phyloP scores from a whole-genome alignment of 441 rosid species.

The Daphne laureola region DNA sequence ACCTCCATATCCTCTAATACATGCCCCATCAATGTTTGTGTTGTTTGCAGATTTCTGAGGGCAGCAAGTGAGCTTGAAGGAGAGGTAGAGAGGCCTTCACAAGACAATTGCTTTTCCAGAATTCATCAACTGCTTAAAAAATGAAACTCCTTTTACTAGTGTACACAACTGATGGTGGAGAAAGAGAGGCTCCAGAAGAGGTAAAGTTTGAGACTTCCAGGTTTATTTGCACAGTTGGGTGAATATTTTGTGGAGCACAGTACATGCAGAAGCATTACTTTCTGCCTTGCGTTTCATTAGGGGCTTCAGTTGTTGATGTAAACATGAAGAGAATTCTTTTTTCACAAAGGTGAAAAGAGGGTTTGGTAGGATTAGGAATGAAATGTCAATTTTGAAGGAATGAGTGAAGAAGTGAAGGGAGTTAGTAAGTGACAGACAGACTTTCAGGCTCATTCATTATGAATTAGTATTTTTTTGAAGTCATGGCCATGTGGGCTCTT shows the following conservation, averaged over 20 bases:
- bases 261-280: not conserved
- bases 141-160: slow-evolving; percentile 12
- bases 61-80: slow-evolving; percentile 14
- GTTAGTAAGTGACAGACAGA: not conserved
- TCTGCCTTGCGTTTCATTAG: not conserved
- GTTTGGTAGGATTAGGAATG: slow-evolving; percentile 9
- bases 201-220: slow-evolving; percentile 11
- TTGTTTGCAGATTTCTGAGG: slow-evolving; percentile 41
- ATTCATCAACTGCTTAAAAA: slow-evolving; percentile 15
- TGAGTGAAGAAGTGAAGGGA: slow-evolving; percentile 9
- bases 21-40: slow-evolving; percentile 5
- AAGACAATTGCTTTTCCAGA: slow-evolving; percentile 29
- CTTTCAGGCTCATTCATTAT: not conserved
- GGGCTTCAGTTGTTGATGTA: slow-evolving; percentile 11
- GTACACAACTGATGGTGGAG: slow-evolving; percentile 19
- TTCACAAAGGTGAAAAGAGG: slow-evolving; percentile 26
- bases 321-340: slow-evolving; percentile 9
- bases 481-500: slow-evolving; percentile 19
- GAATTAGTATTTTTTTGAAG: not conserved
- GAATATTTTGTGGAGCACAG: slow-evolving; percentile 14
- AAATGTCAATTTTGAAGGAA: slow-evolving; percentile 19
- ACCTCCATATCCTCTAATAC: slow-evolving; percentile 8
- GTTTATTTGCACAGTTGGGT: slow-evolving; percentile 15
- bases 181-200: slow-evolving; percentile 10
- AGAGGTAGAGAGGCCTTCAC: slow-evolving; percentile 20